Base-by-base conservation (phyloP, 1,139 yeast genomes). In the Geotrichum cucujoidarum region DNA sequence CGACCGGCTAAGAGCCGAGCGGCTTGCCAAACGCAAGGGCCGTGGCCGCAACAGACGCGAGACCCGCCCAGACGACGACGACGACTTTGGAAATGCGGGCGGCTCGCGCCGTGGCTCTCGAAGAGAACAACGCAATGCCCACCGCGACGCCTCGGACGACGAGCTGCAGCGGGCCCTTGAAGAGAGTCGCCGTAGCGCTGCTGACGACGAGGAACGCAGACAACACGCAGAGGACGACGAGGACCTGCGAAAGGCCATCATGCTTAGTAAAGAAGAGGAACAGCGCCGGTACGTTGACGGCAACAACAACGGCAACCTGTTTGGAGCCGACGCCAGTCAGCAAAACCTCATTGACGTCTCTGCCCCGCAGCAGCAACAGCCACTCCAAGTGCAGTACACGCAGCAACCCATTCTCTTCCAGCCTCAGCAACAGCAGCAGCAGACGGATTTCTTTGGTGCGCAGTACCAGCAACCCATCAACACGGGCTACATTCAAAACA, bases 241-340 rank as follows among this genome's bases (percentile, higher is more conserved):
- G 24, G 95, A 87, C 40, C 72, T 90, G 54, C 79, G 78, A 53
- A 81, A 85, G 44, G 97, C 97, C 1, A 74, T 90, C 55, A 82
- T 83, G 66, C 75, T 92, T 58, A 83, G 94, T 34, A 73, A 82
- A 64, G 97, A 89, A 67, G 97, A 92, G 63, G 95, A 89, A 59
- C 94, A 65, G 54, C 60, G 57, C 48, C 64, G 66, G 33, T 41
- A 40, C n/a, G 21, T 42, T 16, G 43, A 36, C 22, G 17, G 14
- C 11, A 31, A 29, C 30, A 42, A 39, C 4, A n/a, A n/a, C n/a
- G 8, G 10, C 6, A 55, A 54, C 20, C 37, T 55, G 24, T 32
- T 49, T 41, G 46, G 48, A 16, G 24, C 47, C 21, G 48, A 45
- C 24, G 14, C 38, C 20, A 46, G 38, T 10, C 35, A 43, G 2